A percentile compares a stretch with the other conserved stretches of the same genome.
Conservation (phyloP, 495 filamentous ascomycete genomes). For the Aspergillus haitiensis region DNA sequence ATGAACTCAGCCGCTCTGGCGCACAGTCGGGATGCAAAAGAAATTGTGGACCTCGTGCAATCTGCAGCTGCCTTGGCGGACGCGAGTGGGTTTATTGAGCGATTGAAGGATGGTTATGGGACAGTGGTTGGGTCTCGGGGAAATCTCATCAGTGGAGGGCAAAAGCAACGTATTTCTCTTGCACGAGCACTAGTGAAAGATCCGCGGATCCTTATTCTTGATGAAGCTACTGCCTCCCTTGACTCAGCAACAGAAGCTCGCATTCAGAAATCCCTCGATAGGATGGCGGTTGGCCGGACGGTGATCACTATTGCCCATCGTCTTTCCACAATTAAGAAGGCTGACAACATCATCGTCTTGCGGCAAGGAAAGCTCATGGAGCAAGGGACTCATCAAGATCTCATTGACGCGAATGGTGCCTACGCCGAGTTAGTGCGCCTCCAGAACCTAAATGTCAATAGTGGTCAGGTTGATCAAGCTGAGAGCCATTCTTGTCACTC, state of each 20-base stretch:
- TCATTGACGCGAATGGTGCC: slow-evolving; percentile 28
- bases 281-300: slow-evolving; percentile 36
- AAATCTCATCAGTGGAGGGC: slow-evolving; percentile 53
- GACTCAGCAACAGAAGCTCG: slow-evolving; percentile 63
- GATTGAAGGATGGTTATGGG: slow-evolving; percentile 48
- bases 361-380: slow-evolving; percentile 37
- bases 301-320: slow-evolving; percentile 51
- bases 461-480: not conserved
- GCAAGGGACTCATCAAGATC: slow-evolving; percentile 40
- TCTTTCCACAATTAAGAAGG: slow-evolving; percentile 47
- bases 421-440: slow-evolving; percentile 23
- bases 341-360: slow-evolving; percentile 35
- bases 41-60: slow-evolving; percentile 41
- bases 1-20: not conserved
- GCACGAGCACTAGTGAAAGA: slow-evolving; percentile 61
- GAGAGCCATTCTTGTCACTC: not conserved
- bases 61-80: slow-evolving; percentile 42
- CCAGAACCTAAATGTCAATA: slow-evolving; percentile 21
- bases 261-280: slow-evolving; percentile 65
- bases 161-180: slow-evolving; percentile 66
- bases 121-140: slow-evolving; percentile 55
- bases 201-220: slow-evolving; percentile 50
- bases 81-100: slow-evolving; percentile 44
- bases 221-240: slow-evolving; percentile 58
- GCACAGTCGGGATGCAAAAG: slow-evolving; percentile 19